Evolutionary conservation across 805 yeast genomes (phyloP).

Genomic region (Saccharomycopsis fibuligera): DNA sequence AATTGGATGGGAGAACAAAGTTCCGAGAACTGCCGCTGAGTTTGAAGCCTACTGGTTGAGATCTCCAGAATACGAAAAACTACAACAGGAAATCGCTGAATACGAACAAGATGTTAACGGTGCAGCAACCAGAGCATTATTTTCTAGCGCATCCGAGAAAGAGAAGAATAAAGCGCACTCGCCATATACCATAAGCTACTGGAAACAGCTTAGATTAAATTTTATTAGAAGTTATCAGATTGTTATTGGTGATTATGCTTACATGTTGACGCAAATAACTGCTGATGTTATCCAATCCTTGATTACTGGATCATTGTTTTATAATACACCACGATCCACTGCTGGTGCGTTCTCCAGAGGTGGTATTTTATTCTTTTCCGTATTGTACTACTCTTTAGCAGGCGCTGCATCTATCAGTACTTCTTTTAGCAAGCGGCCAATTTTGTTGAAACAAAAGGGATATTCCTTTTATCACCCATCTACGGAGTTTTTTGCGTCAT

Average conservation of each 20-base stretch:
- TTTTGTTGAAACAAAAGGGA: constrained; percentile 63
- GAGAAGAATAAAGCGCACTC: constrained; percentile 34
- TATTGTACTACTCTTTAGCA: constrained; percentile 46
- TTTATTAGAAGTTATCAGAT: constrained; percentile 48
- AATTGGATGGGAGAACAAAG: constrained; percentile 42
- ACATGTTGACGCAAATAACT: constrained; percentile 36
- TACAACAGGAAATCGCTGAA: constrained; percentile 40
- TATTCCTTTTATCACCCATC: constrained; percentile 71
- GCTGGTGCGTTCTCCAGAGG: constrained; percentile 58
- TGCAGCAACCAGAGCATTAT: constrained; percentile 32
- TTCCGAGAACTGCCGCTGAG: constrained; percentile 58
- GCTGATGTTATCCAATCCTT: constrained; percentile 52
- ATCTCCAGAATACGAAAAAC: constrained; percentile 38
- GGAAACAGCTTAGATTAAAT: constrained; percentile 44
- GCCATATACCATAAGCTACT: constrained; percentile 37
- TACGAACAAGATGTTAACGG: constrained; percentile 28
- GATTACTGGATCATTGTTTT: constrained; percentile 58
- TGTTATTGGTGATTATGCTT: constrained; percentile 50
- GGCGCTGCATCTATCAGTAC: constrained; percentile 38
- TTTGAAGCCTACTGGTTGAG: constrained; percentile 53
- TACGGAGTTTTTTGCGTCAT: constrained; percentile 61
- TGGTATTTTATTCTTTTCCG: constrained; percentile 54
- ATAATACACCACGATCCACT: constrained; percentile 43
- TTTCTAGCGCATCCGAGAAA: constrained; percentile 33
- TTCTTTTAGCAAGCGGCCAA: constrained; percentile 46